These are phyloP conservation scores for Penicillium malachiteum DNA, from an alignment of 495 filamentous ascomycete genomes.

Conservation along the genomic window DNA sequence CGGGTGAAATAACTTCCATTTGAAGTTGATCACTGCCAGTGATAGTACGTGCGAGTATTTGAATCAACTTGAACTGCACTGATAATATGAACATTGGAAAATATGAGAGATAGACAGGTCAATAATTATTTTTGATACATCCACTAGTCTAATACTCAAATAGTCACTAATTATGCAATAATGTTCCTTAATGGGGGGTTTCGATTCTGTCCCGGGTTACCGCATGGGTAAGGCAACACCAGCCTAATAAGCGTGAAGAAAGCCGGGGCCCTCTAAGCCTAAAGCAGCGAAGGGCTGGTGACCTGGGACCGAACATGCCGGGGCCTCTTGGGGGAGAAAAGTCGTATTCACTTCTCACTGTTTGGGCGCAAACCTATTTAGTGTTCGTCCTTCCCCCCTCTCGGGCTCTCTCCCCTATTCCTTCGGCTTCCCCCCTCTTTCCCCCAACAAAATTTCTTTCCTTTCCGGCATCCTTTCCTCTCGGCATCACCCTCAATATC, in stretches of 20 bases:
- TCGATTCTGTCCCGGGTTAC: not conserved
- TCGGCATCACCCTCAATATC: constrained; percentile 1
- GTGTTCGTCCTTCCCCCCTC: constrained; percentile 17
- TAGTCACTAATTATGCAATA: no score
- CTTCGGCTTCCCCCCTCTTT: constrained; percentile 8
- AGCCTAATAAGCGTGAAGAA: not conserved
- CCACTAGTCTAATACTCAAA: no score
- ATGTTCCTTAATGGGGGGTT: not conserved
- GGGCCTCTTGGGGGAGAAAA: not conserved
- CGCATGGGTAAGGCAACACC: constrained; percentile 2
- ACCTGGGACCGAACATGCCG: constrained; percentile 7
- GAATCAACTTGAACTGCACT: no score
- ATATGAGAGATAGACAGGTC: no score
- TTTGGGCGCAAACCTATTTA: constrained; percentile 18
- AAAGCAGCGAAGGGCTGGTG: constrained; percentile 21
- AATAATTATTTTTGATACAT: no score
- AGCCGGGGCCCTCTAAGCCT: constrained; percentile 21
- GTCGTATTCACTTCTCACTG: no score
- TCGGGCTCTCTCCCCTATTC: constrained; percentile 5
- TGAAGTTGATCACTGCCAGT: no score
- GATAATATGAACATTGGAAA: no score
- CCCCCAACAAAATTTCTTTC: constrained; percentile 21
- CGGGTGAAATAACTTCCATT: no score
- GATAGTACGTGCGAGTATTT: no score
- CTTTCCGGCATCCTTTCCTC: constrained; percentile 4